Percentiles rank a stretch among this genome's conserved stretches.
These are phyloP conservation scores for Colletotrichum camelliae DNA, from an alignment of 2,329 filamentous ascomycete species.

Conservation along the genomic window DNA sequence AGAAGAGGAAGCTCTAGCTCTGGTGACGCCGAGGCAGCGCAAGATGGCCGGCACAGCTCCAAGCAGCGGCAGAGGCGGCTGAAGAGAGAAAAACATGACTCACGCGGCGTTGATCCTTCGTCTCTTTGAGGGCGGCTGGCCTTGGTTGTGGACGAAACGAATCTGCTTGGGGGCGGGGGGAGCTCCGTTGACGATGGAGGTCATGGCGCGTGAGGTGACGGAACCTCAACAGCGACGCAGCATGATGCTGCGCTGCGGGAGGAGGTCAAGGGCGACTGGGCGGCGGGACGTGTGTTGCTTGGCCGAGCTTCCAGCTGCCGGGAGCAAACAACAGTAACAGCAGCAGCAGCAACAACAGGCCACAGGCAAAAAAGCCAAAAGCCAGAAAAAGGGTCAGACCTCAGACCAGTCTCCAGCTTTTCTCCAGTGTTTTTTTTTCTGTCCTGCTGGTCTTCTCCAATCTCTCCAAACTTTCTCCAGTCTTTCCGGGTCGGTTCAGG, in stretches of 20 bases:
- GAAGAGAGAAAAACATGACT: conserved; percentile 36
- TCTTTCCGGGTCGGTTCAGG: not conserved
- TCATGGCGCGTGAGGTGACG: conserved; percentile 21
- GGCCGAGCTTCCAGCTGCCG: not conserved
- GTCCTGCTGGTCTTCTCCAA: not conserved
- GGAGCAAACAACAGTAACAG: not conserved
- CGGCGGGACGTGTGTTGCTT: not conserved
- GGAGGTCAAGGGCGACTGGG: not conserved
- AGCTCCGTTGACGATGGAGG: conserved; percentile 42
- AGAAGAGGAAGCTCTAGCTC: not conserved
- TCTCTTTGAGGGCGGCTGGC: conserved; percentile 79
- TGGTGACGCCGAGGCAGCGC: not conserved
- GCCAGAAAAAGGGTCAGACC: not conserved
- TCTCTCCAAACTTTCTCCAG: not conserved
- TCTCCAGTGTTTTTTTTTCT: not conserved
- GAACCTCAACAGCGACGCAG: conserved; percentile 17
- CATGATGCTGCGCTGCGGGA: conserved; percentile 20
- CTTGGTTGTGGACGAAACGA: conserved; percentile 83
- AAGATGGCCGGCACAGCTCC: not conserved
- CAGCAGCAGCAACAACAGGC: not conserved
- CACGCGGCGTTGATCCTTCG: conserved; percentile 81
- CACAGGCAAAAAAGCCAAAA: not conserved
- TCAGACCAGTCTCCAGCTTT: not conserved
- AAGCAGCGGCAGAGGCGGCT: not conserved
- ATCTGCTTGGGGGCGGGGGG: conserved; percentile 63